phyloP scores from a whole-genome alignment of 2,329 filamentous ascomycete genomes.

The Pseudogymnoascus sp. region DNA sequence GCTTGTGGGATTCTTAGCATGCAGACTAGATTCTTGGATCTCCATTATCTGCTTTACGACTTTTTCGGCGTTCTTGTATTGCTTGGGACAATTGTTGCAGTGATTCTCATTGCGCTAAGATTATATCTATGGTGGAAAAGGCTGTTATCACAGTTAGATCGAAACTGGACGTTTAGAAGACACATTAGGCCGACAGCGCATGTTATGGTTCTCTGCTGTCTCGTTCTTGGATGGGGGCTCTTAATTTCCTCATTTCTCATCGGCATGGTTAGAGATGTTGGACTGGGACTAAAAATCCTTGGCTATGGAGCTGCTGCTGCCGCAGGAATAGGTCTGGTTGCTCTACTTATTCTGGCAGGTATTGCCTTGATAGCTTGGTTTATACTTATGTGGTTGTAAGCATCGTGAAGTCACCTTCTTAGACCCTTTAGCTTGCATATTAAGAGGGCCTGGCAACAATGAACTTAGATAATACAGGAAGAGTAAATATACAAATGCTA shows the following conservation, averaged over 20 bases:
- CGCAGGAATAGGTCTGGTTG: not conserved
- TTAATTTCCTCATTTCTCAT: not conserved
- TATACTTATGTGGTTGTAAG: not conserved
- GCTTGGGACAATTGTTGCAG: not conserved
- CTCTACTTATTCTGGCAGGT: not conserved
- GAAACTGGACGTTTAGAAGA: not conserved
- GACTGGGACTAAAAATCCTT: not conserved
- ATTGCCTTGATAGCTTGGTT: too few species aligned
- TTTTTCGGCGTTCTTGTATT: not conserved
- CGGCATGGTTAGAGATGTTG: not conserved
- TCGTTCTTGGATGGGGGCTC: not conserved
- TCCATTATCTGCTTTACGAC: not conserved
- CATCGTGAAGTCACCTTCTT: too few species aligned
- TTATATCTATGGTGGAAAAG: not conserved
- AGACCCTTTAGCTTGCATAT: not conserved
- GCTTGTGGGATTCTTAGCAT: not conserved
- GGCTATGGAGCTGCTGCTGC: not conserved
- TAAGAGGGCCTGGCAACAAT: not conserved
- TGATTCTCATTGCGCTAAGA: not conserved
- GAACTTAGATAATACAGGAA: not conserved
- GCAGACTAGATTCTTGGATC: not conserved
- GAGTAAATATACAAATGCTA: conserved; percentile 5
- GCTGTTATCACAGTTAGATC: not conserved
- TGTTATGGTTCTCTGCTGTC: not conserved
- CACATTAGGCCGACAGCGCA: not conserved